phyloP scores from a whole-genome alignment of 2,329 filamentous ascomycete species.

The Verticillium klebahnii region DNA sequence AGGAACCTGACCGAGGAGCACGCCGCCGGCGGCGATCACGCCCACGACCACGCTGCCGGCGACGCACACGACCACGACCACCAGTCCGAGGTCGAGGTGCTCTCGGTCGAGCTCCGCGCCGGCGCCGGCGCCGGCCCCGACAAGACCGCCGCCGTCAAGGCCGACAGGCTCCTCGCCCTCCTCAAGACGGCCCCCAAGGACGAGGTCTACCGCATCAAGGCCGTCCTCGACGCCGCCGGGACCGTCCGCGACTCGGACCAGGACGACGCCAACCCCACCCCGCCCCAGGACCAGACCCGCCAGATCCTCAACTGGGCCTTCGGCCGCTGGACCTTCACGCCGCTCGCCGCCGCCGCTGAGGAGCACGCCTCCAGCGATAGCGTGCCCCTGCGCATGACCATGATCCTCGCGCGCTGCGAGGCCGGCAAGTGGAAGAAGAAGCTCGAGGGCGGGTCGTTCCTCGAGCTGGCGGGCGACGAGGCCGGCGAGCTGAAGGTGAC shows the following conservation, averaged over 20 bases:
- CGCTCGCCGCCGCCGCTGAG: conserved; percentile 31
- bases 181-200: conserved; percentile 78
- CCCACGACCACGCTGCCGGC: conserved; percentile 31
- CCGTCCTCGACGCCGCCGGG: conserved; percentile 45
- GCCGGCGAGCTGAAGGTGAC: conserved; percentile 47
- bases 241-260: conserved; percentile 47
- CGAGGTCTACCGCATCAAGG: conserved; percentile 94
- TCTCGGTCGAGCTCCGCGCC: conserved; percentile 68
- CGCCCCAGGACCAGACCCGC: conserved; percentile 32
- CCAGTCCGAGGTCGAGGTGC: conserved; percentile 88
- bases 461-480: conserved; percentile 42
- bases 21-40: conserved; percentile 16
- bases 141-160: conserved; percentile 38
- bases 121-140: conserved; percentile 5
- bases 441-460: conserved; percentile 52
- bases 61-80: conserved; percentile 46
- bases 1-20: conserved; percentile 42
- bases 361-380: conserved; percentile 55
- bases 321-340: conserved; percentile 87
- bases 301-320: conserved; percentile 99
- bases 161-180: conserved; percentile 61
- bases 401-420: conserved; percentile 70
- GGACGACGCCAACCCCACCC: conserved; percentile 28
- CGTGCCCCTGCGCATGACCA: conserved; percentile 62
- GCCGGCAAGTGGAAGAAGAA: conserved; percentile 73